A percentile compares a stretch with the other conserved stretches of the same genome.
These are phyloP conservation scores for Calcarisporium arbuscula DNA, from an alignment of 2,329 filamentous ascomycete genomes.

Conservation along the genomic window DNA sequence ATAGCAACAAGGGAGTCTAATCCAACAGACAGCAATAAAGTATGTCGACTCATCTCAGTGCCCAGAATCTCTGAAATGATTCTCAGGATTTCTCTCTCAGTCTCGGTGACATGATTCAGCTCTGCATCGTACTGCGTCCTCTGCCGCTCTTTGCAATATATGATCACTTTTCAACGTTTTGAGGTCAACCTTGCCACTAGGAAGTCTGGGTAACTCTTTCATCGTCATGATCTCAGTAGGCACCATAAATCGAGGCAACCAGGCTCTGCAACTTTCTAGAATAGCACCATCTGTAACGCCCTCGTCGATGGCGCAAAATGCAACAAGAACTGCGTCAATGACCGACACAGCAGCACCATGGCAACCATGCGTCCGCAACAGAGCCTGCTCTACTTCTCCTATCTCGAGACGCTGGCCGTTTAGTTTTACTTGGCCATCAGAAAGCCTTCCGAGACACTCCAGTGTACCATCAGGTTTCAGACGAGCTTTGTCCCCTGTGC, in stretches of 20 bases:
- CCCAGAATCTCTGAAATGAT: conserved; percentile 36
- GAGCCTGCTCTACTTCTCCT: conserved; percentile 68
- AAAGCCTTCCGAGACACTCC: conserved; percentile 78
- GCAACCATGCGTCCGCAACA: conserved; percentile 54
- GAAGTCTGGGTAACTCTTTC: conserved; percentile 61
- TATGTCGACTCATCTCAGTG: conserved; percentile 25
- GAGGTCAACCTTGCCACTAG: conserved; percentile 80
- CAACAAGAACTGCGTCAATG: conserved; percentile 61
- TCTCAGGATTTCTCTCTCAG: conserved; percentile 26
- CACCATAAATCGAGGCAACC: conserved; percentile 80
- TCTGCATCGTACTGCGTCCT: too few relatives aligned
- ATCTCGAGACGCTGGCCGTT: conserved; percentile 78
- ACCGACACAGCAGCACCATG: conserved; percentile 63
- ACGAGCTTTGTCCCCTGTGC: conserved; percentile 77
- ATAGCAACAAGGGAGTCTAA: conserved; percentile 55
- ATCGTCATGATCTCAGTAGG: conserved; percentile 65
- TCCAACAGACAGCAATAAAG: conserved; percentile 46
- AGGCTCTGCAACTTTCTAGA: conserved; percentile 55
- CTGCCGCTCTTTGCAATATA: too few relatives aligned
- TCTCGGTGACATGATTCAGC: conserved; percentile 15
- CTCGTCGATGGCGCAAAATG: conserved; percentile 59
- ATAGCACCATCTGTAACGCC: conserved; percentile 35
- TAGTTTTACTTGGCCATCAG: conserved; percentile 77
- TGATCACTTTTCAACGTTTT: conserved; percentile 53
- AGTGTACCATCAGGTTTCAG: conserved; percentile 61